Conservation (phyloP, 2,329 filamentous ascomycete species). For the Periconia macrospinosa region DNA sequence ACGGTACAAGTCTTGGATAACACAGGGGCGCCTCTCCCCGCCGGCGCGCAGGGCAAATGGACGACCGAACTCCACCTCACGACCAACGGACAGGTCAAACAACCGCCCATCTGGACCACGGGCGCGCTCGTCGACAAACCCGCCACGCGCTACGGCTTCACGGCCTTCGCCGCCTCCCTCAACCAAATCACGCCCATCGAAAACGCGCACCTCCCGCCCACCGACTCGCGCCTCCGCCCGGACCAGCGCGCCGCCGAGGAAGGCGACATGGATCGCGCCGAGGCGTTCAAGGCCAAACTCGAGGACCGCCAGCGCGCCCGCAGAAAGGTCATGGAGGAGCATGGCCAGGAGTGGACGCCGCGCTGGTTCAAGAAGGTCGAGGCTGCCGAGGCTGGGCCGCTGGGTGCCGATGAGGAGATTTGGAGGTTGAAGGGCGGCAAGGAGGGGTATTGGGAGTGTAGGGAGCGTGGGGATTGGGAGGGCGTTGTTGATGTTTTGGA, state of each 20-base stretch:
- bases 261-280: conserved; percentile 79
- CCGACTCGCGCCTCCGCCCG: conserved; percentile 80
- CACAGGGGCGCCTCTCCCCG: conserved; percentile 65
- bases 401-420: conserved; percentile 47
- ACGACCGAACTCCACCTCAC: conserved; percentile 71
- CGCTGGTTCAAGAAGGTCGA: conserved; percentile 79
- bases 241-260: conserved; percentile 86
- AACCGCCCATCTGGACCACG: conserved; percentile 76
- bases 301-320: conserved; percentile 83
- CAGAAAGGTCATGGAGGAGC: conserved; percentile 73
- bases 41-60: conserved; percentile 81
- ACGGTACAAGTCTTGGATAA: conserved; percentile 71
- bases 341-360: conserved; percentile 71
- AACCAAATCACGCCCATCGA: conserved; percentile 89
- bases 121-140: conserved; percentile 79
- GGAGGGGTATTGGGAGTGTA: conserved; percentile 92
- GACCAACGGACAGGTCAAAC: conserved; percentile 60
- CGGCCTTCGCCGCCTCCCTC: conserved; percentile 78
- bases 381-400: conserved; percentile 29
- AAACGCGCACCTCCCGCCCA: conserved; percentile 71
- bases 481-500: conserved; percentile 60
- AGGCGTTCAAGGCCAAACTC: conserved; percentile 77
- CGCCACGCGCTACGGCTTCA: conserved; percentile 81
- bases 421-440: conserved; percentile 73
- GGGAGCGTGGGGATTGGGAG: conserved; percentile 68